Percentiles rank a stretch among this genome's conserved stretches.
Evolutionary conservation across 495 filamentous ascomycete genomes (phyloP).

Genomic region (Penicillium ucsense): DNA sequence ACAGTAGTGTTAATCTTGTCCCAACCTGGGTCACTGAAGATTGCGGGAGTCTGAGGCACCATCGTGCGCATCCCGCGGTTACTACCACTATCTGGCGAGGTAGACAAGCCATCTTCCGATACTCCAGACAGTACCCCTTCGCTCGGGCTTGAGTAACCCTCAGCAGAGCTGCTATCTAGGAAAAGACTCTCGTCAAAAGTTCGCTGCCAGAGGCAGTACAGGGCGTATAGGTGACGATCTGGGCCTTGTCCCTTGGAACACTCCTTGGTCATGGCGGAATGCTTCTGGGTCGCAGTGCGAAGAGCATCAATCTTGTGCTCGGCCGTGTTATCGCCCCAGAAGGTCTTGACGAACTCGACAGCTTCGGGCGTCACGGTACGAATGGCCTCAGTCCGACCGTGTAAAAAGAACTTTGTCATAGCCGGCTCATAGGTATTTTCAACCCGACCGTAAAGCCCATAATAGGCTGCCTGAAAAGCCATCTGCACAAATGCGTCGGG

Average conservation of each 20-base stretch:
- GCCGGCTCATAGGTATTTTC: constrained; percentile 96
- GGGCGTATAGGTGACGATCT: constrained; percentile 86
- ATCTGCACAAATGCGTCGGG: constrained; percentile 98
- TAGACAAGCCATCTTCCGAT: constrained; percentile 35
- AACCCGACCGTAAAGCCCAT: constrained; percentile 86
- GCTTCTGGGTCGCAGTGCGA: constrained; percentile 70
- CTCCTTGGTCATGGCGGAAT: constrained; percentile 69
- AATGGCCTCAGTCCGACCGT: constrained; percentile 91
- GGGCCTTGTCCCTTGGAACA: constrained; percentile 90
- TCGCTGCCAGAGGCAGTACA: constrained; percentile 93
- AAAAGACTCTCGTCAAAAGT: constrained; percentile 62
- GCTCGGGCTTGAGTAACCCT: constrained; percentile 44
- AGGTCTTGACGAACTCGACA: constrained; percentile 79
- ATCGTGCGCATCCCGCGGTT: constrained; percentile 21
- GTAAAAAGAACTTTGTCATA: constrained; percentile 92
- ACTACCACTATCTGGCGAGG: constrained; percentile 23
- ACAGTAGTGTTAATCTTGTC: constrained; percentile 93
- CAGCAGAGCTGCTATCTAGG: constrained; percentile 46
- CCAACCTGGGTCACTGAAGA: constrained; percentile 88
- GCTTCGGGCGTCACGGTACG: constrained; percentile 74
- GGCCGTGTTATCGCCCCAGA: constrained; percentile 86
- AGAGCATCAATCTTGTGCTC: constrained; percentile 76
- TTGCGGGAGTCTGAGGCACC: constrained; percentile 49
- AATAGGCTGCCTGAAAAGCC: constrained; percentile 98
- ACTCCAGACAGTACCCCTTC: constrained; percentile 37